These are phyloP conservation scores for Stephania japonica DNA, from an alignment of 164 flowering plant genomes.

Conservation along the genomic window DNA sequence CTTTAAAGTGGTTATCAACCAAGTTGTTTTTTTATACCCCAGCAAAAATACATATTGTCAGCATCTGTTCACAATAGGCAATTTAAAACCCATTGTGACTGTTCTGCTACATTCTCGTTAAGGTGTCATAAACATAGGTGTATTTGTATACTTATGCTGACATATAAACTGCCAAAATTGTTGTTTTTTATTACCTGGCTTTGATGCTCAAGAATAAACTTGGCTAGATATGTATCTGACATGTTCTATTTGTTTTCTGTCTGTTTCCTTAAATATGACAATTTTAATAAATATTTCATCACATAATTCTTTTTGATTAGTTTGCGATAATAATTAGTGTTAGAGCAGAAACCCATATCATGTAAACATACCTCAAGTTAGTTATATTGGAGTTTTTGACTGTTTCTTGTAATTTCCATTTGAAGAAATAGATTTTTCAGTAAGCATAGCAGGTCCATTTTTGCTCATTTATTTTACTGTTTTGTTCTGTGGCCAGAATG, in stretches of 20 bases:
- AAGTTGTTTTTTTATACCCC: no score
- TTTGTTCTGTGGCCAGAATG: constrained; percentile 31
- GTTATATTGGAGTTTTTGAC: background rate
- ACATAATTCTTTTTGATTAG: background rate
- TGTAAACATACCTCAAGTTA: background rate
- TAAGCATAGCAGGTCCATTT: background rate
- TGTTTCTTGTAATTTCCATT: background rate
- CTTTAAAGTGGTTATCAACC: no score
- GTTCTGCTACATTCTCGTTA: no score
- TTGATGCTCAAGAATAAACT: background rate
- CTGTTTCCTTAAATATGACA: background rate
- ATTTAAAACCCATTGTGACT: no score
- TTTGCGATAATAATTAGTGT: background rate
- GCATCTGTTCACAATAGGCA: no score
- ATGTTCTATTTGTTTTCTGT: background rate
- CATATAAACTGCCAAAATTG: background rate
- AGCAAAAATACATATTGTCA: no score
- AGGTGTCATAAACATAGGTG: background rate
- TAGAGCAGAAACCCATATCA: no score
- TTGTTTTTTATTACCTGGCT: background rate
- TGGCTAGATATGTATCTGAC: background rate
- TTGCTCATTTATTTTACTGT: background rate
- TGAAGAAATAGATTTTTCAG: background rate
- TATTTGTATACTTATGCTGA: background rate
- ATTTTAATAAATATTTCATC: background rate